These are phyloP conservation scores for Eucalyptus tenuipes DNA, from an alignment of 345 rosid species.

Conservation along the genomic window DNA sequence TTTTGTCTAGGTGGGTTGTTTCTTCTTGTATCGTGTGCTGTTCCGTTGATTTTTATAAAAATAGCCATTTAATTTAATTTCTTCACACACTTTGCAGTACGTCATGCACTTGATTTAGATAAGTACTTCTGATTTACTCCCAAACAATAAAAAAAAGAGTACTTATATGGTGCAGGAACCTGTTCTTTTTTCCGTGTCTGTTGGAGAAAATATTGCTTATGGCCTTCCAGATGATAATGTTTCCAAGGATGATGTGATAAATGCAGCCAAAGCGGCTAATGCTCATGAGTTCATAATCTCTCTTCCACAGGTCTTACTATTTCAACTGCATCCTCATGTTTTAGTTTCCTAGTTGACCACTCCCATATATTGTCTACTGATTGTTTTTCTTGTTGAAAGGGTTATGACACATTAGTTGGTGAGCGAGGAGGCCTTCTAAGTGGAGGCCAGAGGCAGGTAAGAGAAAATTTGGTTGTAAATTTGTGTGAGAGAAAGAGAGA, in stretches of 20 bases:
- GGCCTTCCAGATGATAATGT: conserved; percentile 91
- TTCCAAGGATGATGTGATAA: conserved; percentile 78
- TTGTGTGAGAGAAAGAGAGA: background rate
- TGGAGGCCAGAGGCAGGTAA: conserved; percentile 96
- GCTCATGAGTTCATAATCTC: conserved; percentile 93
- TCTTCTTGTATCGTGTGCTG: background rate
- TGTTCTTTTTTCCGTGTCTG: conserved; percentile 80
- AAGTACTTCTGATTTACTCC: background rate
- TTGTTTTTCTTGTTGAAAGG: conserved; percentile 30
- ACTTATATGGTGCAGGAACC: conserved; percentile 53
- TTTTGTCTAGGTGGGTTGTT: background rate
- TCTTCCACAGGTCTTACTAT: conserved; percentile 60
- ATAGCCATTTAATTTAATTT: background rate
- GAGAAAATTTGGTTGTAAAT: background rate
- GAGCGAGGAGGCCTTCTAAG: conserved; percentile 91
- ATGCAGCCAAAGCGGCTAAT: conserved; percentile 94
- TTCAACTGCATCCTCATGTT: background rate
- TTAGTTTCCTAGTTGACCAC: background rate
- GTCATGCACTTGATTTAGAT: background rate
- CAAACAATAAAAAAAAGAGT: background rate
- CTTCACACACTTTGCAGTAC: background rate
- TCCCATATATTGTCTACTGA: background rate
- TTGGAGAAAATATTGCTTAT: conserved; percentile 94
- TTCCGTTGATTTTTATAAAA: background rate
- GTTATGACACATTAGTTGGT: conserved; percentile 86